Conservation (phyloP, 2,329 filamentous ascomycete genomes). For the Tolypocladium capitatum region DNA sequence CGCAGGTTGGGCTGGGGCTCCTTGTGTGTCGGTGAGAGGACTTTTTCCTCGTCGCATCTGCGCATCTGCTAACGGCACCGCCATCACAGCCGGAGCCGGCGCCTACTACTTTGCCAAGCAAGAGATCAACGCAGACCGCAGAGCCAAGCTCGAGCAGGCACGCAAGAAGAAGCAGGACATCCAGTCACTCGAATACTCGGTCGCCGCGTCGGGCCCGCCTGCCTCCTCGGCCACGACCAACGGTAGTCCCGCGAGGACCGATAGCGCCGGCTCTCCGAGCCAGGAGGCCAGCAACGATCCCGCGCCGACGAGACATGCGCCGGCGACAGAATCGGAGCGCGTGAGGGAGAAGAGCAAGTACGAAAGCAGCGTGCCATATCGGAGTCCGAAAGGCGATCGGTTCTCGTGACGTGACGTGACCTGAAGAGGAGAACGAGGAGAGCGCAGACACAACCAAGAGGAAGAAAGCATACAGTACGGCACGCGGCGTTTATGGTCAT, state of each 20-base stretch:
- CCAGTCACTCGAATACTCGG: constrained; percentile 38
- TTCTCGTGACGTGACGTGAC: constrained; percentile 40
- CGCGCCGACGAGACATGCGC: constrained; percentile 73
- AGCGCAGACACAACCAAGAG: not conserved
- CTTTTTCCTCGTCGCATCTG: no score
- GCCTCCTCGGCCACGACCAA: constrained; percentile 23
- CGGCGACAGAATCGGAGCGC: constrained; percentile 53
- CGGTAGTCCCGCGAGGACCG: constrained; percentile 42
- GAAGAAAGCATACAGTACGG: constrained; percentile 3
- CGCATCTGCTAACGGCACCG: constrained; percentile 7
- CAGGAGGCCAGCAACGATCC: constrained; percentile 64
- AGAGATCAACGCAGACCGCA: constrained; percentile 83
- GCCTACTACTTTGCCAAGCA: constrained; percentile 95
- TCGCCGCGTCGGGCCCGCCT: constrained; percentile 21
- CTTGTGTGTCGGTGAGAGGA: constrained; percentile 60
- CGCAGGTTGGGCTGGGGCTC: constrained; percentile 81
- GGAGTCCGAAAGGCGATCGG: constrained; percentile 71
- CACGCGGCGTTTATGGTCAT: not conserved
- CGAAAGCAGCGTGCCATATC: constrained; percentile 64
- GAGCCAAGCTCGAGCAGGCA: constrained; percentile 53
- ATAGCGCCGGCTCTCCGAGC: constrained; percentile 49
- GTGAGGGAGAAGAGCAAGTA: constrained; percentile 78
- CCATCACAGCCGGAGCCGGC: constrained; percentile 58
- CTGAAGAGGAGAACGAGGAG: no score
- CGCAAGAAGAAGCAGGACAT: constrained; percentile 49